Conservation (phyloP, 2,329 filamentous ascomycete genomes). For the Sphaceloma murrayae region DNA sequence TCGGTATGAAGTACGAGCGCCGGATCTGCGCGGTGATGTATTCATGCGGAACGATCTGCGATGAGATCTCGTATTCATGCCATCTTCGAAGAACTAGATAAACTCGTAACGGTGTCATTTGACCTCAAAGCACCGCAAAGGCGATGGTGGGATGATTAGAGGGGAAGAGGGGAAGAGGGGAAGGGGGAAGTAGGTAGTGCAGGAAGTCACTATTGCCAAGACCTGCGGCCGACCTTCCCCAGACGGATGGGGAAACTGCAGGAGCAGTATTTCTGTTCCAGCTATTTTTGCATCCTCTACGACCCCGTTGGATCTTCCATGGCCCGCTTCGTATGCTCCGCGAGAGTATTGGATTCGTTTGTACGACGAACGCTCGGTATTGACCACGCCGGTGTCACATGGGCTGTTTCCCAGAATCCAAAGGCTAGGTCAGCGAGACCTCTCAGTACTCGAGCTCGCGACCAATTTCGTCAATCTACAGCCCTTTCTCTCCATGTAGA, state of each 20-base stretch:
- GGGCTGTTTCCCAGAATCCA: background rate
- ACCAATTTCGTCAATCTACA: background rate
- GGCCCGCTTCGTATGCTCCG: conserved; percentile 11
- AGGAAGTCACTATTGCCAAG: conserved; percentile 5
- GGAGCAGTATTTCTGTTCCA: background rate
- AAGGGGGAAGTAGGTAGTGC: background rate
- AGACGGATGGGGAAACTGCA: background rate
- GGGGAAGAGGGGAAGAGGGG: conserved; percentile 13
- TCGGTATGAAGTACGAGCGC: background rate
- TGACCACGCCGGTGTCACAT: background rate
- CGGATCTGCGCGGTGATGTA: conserved; percentile 2
- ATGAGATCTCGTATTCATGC: conserved; percentile 2
- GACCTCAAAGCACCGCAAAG: conserved; percentile 12
- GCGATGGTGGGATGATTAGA: background rate
- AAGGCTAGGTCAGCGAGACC: background rate
- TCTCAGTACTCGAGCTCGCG: conserved; percentile 6
- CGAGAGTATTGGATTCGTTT: conserved; percentile 5
- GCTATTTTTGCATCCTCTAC: background rate
- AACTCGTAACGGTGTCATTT: conserved; percentile 5
- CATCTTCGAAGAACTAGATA: background rate
- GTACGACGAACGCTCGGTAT: conserved; percentile 7
- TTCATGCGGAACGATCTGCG: conserved; percentile 1
- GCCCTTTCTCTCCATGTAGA: background rate
- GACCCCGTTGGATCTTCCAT: conserved; percentile 6
- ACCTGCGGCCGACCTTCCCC: no score